Evolutionary conservation across 352 stramenopile genomes (phyloP).

Genomic region (Nothophytophthora sp.): DNA sequence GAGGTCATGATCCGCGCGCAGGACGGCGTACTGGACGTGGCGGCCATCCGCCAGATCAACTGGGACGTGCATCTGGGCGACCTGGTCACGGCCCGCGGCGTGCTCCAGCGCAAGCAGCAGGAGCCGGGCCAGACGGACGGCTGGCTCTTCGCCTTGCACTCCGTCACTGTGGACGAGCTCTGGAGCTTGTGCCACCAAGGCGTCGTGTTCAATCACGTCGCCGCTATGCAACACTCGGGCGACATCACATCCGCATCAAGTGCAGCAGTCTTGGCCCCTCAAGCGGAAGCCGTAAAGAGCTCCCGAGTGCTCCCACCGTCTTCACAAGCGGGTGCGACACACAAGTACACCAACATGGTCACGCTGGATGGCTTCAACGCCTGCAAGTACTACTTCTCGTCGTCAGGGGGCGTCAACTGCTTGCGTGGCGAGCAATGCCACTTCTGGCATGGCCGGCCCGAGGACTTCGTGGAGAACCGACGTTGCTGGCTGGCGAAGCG

Average conservation of each 20-base stretch:
- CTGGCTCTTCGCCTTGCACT: slow-evolving; percentile 57
- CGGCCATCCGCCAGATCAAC: slow-evolving; percentile 72
- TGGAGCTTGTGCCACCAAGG: slow-evolving; percentile 56
- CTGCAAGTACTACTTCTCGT: slow-evolving; percentile 89
- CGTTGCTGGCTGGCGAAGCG: slow-evolving; percentile 69
- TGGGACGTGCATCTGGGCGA: slow-evolving; percentile 83
- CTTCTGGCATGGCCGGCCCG: slow-evolving; percentile 72
- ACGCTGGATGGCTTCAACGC: slow-evolving; percentile 76
- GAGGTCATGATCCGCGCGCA: slow-evolving; percentile 84
- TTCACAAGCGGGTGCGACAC: slow-evolving; percentile 38
- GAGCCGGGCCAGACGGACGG: slow-evolving; percentile 21
- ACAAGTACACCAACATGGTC: slow-evolving; percentile 89
- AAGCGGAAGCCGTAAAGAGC: slow-evolving; percentile 22
- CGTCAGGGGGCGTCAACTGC: slow-evolving; percentile 57
- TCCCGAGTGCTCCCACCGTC: slow-evolving; percentile 50
- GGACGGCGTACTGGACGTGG: slow-evolving; percentile 54
- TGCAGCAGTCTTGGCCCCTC: not conserved
- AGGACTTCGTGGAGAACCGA: slow-evolving; percentile 69
- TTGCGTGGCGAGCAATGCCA: slow-evolving; percentile 69
- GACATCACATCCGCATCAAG: not conserved
- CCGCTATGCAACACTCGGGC: too few species aligned
- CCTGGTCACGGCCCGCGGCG: slow-evolving; percentile 43
- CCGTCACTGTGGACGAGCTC: slow-evolving; percentile 50
- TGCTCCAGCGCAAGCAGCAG: slow-evolving; percentile 43
- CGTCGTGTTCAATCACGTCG: slow-evolving; percentile 67